These are phyloP conservation scores for Brassica juncea DNA, from an alignment of 345 rosid species.

Conservation along the genomic window DNA sequence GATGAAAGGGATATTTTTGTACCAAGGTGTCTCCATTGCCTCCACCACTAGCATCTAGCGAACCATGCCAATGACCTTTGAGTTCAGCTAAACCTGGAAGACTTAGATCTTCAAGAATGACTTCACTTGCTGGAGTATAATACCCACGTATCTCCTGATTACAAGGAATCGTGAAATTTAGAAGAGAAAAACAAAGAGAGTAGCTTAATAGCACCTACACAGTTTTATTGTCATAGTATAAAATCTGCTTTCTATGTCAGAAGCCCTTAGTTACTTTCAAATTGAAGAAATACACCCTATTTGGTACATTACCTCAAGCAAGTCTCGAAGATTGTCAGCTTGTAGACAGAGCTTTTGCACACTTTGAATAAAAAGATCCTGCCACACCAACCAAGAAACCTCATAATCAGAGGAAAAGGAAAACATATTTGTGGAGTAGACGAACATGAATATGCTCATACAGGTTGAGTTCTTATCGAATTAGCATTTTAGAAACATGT, in stretches of 20 bases:
- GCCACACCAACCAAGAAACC: constrained; percentile 40
- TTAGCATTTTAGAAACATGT: neutral
- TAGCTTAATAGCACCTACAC: constrained; percentile 1
- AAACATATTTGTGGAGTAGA: constrained; percentile 12
- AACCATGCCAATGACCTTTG: constrained; percentile 90
- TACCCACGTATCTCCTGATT: constrained; percentile 72
- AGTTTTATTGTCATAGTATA: neutral
- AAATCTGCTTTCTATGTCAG: constrained; percentile 13
- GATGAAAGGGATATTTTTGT: constrained; percentile 14
- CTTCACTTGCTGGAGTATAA: constrained; percentile 64
- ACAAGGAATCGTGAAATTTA: constrained; percentile 26
- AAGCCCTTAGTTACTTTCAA: constrained; percentile 7
- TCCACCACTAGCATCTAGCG: constrained; percentile 98
- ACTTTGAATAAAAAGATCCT: constrained; percentile 95
- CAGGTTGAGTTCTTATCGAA: neutral
- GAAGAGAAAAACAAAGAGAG: constrained; percentile 17
- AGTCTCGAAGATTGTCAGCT: constrained; percentile 76
- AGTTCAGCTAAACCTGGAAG: constrained; percentile 97
- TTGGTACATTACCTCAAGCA: constrained; percentile 68
- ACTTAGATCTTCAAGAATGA: constrained; percentile 68
- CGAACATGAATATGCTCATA: neutral
- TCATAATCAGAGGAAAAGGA: constrained; percentile 8
- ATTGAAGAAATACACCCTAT: constrained; percentile 20
- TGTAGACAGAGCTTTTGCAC: constrained; percentile 75
- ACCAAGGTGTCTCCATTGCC: constrained; percentile 99